A percentile compares a stretch with the other conserved stretches of the same genome.
Conservation (phyloP, 2,329 filamentous ascomycete species). For the Calonectria ilicicola region DNA sequence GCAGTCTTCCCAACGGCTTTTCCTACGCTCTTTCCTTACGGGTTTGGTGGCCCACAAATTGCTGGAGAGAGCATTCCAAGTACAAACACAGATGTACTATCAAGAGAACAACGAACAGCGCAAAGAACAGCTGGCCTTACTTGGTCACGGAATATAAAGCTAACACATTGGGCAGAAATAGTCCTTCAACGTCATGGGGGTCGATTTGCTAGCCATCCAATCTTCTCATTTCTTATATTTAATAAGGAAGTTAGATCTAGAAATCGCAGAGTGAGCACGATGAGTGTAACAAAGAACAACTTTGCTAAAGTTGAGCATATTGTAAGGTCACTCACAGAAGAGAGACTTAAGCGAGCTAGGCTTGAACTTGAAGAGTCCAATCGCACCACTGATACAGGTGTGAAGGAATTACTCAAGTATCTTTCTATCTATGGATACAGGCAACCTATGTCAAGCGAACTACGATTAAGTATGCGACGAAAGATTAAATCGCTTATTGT, state of each 20-base stretch:
- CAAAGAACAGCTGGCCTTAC: neutral
- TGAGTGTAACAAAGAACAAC: neutral
- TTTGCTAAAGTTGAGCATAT: neutral
- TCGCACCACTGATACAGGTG: neutral
- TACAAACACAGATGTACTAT: neutral
- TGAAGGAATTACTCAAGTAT: neutral
- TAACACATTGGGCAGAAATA: neutral
- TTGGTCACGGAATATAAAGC: slow-evolving; percentile 3
- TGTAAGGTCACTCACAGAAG: neutral
- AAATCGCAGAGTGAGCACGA: slow-evolving; percentile 9
- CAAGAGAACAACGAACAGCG: neutral
- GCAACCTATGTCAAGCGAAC: neutral
- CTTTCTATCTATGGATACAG: neutral
- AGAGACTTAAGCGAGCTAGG: neutral
- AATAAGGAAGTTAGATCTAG: neutral
- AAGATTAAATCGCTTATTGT: slow-evolving; percentile 12
- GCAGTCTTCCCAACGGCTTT: slow-evolving; percentile 30
- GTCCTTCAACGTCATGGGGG: slow-evolving; percentile 3
- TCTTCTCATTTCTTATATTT: slow-evolving; percentile 16
- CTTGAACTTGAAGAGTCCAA: neutral
- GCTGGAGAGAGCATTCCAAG: no score
- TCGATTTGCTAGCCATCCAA: neutral
- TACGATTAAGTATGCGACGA: neutral
- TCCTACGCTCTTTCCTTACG: slow-evolving; percentile 24
- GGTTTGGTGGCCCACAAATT: slow-evolving; percentile 17